Evolutionary conservation across 1,284 basidiomycete genomes (phyloP), one percentile per base, ranked within the genome.

Genomic region (Boletus subluridellus): DNA sequence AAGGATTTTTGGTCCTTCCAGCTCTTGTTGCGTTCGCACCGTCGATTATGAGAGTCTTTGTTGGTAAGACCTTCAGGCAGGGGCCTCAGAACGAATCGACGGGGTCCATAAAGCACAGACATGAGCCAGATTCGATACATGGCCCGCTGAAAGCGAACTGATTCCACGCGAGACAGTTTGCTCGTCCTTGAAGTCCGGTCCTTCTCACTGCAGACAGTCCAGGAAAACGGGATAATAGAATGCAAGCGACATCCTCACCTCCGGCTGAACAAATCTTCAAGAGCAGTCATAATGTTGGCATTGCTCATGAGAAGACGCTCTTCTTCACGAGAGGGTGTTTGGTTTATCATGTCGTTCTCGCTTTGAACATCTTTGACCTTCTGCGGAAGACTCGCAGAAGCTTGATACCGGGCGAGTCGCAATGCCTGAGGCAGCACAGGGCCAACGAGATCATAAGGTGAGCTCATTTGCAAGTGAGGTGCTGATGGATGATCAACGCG

Each of bases 291-390:
- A 10, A 17, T 10, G n/a, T 10, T n/a, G 10, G 39, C 39, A n/a
- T 41, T 17, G n/a, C 39, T n/a, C 15, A 41, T n/a, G n/a, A 41
- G 39, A 21, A 41, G 39, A 4, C 39, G 39, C 9, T 41, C 39
- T 5, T 75, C 69, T 32, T 60, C 57, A 37, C 42, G 49, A 5
- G 61, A 62, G 4, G 72, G 70, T 1, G 39, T 57, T 49, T 52
- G 44, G n/a, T 48, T 65, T 4, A 64, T 44, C 11, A n/a, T 9
- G n/a, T 48, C 24, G 30, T 49, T 64, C 52, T 61, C 53, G 11
- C 47, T 54, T 30, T 42, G n/a, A 26, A 65, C 42, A 21, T 63
- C 39, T 0, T 34, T 17, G 4, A 14, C 8, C 4, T 32, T 44
- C 7, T 46, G 6, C 39, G n/a, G n/a, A 21, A n/a, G n/a, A 10